These are phyloP conservation scores for Beauveria sp. DNA, from an alignment of 2,329 filamentous ascomycete genomes.

Conservation along the genomic window DNA sequence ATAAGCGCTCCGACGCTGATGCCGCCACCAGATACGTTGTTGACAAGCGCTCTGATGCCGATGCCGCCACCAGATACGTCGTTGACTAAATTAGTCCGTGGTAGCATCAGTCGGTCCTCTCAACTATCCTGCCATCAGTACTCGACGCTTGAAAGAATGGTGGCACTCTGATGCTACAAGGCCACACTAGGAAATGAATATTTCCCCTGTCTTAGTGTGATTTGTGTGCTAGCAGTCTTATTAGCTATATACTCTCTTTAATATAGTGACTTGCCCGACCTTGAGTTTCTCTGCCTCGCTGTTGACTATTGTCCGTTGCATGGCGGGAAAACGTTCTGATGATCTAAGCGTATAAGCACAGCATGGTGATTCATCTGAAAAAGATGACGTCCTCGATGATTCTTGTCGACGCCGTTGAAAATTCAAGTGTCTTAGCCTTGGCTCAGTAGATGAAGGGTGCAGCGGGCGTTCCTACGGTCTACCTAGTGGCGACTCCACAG, in stretches of 20 bases:
- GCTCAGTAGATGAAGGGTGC: not conserved
- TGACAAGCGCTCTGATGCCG: not conserved
- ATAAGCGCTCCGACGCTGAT: not conserved
- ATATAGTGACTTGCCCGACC: not conserved
- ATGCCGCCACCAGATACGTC: not conserved
- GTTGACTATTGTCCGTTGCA: not conserved
- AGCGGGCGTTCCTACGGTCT: not conserved
- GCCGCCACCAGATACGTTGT: not conserved
- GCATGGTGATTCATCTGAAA: no score
- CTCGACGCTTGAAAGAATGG: not conserved
- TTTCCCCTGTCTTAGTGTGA: not conserved
- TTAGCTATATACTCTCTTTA: constrained; percentile 3
- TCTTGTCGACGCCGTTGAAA: not conserved
- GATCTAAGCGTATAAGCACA: no score
- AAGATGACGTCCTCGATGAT: no score
- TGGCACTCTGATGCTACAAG: not conserved
- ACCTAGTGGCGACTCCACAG: not conserved
- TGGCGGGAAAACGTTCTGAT: no score
- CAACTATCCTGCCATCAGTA: not conserved
- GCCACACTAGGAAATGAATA: not conserved
- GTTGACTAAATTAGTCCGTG: not conserved
- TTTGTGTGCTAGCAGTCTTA: not conserved
- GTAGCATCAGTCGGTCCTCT: not conserved
- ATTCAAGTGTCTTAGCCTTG: not conserved
- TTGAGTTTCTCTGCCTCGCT: not conserved